Percentiles rank a stretch among this genome's conserved stretches.
phyloP scores from a whole-genome alignment of 2,329 filamentous ascomycete species.

The Whalleya microplaca region DNA sequence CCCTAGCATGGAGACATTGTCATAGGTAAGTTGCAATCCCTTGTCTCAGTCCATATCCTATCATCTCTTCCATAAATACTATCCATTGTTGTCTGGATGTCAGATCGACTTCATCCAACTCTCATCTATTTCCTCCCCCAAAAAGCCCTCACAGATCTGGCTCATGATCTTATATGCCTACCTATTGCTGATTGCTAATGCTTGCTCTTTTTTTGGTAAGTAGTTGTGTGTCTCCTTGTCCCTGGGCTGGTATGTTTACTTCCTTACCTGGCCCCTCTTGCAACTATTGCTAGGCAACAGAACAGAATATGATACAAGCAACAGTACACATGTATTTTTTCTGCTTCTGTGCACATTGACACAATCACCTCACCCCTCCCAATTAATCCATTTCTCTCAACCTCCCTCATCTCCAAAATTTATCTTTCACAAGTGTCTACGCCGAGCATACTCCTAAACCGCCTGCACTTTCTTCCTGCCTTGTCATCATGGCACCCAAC shows the following conservation, averaged over 20 bases:
- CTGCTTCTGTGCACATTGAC: no score
- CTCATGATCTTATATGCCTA: constrained; percentile 46
- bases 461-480: constrained; percentile 1
- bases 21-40: background rate
- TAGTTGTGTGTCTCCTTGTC: constrained; percentile 13
- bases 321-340: no score
- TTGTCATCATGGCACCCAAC: constrained; percentile 13
- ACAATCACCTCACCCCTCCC: background rate
- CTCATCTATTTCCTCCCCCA: constrained; percentile 21
- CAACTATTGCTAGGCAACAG: background rate
- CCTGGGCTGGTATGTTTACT: background rate
- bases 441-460: no score
- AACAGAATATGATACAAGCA: background rate
- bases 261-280: background rate
- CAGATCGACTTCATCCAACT: constrained; percentile 19
- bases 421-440: background rate
- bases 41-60: background rate
- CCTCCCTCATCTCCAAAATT: constrained; percentile 3
- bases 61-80: background rate
- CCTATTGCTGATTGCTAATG: constrained; percentile 38
- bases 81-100: constrained; percentile 1
- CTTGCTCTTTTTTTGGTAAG: constrained; percentile 33
- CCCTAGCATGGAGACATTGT: background rate
- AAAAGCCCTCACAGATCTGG: constrained; percentile 31
- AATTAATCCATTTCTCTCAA: background rate